phyloP scores from a whole-genome alignment of 2,329 filamentous ascomycete species.

The Chrysosphaeria jannelii region DNA sequence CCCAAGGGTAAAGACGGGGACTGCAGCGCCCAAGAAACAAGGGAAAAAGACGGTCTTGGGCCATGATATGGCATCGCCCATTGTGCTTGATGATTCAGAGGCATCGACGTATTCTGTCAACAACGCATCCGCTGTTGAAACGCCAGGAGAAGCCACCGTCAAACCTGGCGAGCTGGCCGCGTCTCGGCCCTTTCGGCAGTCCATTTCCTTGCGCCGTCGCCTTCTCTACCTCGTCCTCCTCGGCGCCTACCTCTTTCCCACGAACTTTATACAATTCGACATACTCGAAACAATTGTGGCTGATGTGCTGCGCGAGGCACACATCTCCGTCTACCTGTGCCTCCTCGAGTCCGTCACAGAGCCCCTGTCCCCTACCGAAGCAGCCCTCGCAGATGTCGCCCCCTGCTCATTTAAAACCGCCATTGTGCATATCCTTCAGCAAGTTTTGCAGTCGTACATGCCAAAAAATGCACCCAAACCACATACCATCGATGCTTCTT shows the following conservation, averaged over 20 bases:
- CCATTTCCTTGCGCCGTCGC: constrained; percentile 28
- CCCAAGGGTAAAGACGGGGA: no score
- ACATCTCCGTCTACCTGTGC: constrained; percentile 23
- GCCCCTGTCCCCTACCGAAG: background rate
- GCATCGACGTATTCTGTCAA: no score
- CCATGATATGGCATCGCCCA: no score
- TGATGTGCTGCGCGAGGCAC: constrained; percentile 22
- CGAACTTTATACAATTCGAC: constrained; percentile 12
- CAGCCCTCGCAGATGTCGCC: background rate
- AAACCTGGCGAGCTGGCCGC: constrained; percentile 6
- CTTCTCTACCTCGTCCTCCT: constrained; percentile 26
- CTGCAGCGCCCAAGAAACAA: no score
- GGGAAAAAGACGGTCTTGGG: no score
- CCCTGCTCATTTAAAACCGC: constrained; percentile 8
- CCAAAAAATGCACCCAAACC: constrained; percentile 14
- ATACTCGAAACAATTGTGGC: constrained; percentile 28
- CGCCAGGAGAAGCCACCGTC: no score
- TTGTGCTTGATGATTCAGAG: no score
- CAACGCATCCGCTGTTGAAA: no score
- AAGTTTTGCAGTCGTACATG: constrained; percentile 15
- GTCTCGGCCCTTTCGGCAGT: constrained; percentile 12
- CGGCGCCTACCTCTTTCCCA: constrained; percentile 15
- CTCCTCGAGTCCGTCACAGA: constrained; percentile 11
- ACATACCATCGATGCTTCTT: constrained; percentile 9
- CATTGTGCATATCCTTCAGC: constrained; percentile 15